Base-by-base conservation (phyloP, 2,329 filamentous ascomycete species). In the Xylariaceae sp. region DNA sequence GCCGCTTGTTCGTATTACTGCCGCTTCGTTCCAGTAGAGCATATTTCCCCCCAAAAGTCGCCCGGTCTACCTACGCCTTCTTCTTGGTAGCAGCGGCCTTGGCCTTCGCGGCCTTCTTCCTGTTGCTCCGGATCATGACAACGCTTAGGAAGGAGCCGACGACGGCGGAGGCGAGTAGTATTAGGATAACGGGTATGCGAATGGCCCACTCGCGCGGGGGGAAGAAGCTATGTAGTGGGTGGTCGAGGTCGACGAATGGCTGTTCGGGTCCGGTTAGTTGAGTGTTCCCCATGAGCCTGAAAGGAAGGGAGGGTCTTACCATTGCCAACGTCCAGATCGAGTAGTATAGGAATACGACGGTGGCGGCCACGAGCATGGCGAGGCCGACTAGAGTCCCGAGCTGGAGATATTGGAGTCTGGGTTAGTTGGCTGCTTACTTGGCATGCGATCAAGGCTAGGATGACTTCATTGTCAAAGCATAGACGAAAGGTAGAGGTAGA, bases 51-150 rank as follows among this genome's bases (percentile, higher is more conserved):
- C 2, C 45, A 19, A 35, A 35, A 7, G 27, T 26, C 47, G 9
- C 8, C 7, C 27, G 27, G 6, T 42, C 43, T 79, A 89, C 43
- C 43, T 79, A 89, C 57, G 86, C 84, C 85, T 95, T 94, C 85
- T 96, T 95, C 80, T 89, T 90, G 41, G 75, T 71, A 34, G 78
- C 77, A 26, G 87, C 86, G 54, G 88, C 87, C 74, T 91, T 91
- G 60, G 88, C 87, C 82, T 97, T 99, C 64, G 90, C 86, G 3
- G 90, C 90, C 84, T 94, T 96, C 84, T 97, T 97, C 72, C 88
- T 82, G 80, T 96, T 96, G 80, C 92, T 97, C 72, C 89, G 85
- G 76, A 99, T 97, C 94, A 99, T 99, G 69, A 99, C 92, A 70
- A 96, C 86, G 67, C 88, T 87, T 64, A 99, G 80, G 79, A 99